A percentile compares a stretch with the other conserved stretches of the same genome.
Conservation (phyloP, 139 green algal genomes). For the Pleodorina starrii region DNA sequence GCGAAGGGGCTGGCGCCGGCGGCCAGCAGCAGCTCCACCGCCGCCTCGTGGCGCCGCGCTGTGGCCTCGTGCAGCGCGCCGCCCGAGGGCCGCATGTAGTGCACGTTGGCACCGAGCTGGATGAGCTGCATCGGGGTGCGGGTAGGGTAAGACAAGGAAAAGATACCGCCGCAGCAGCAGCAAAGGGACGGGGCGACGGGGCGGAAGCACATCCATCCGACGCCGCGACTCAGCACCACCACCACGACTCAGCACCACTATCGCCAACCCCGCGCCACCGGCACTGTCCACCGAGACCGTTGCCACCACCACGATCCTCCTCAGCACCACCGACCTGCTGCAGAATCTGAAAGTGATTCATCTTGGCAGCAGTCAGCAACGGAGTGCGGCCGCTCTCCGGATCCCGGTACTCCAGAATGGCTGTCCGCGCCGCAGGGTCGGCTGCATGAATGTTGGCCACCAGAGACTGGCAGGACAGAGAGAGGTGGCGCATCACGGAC, state of each 20-base stretch:
- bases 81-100: constrained; percentile 30
- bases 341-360: constrained; percentile 36
- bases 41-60: constrained; percentile 38
- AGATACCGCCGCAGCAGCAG: no score
- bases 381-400: neutral
- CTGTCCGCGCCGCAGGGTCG: neutral
- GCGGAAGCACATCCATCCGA: no score
- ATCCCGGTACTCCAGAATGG: constrained; percentile 25
- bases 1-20: constrained; percentile 39
- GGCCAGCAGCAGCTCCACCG: constrained; percentile 26
- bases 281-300: neutral
- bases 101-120: constrained; percentile 47
- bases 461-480: neutral
- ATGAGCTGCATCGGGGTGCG: constrained; percentile 40
- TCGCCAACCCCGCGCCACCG: neutral
- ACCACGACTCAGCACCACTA: no score
- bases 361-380: constrained; percentile 14
- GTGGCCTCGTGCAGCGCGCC: constrained; percentile 56
- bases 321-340: neutral
- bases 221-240: no score
- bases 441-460: neutral
- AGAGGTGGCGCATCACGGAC: neutral
- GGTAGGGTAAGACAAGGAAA: no score
- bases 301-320: neutral
- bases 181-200: no score